A percentile compares a stretch with the other conserved stretches of the same genome.
Conservation (phyloP, 2,329 filamentous ascomycete genomes). For the Aspergillus pseudoviridinutans region DNA sequence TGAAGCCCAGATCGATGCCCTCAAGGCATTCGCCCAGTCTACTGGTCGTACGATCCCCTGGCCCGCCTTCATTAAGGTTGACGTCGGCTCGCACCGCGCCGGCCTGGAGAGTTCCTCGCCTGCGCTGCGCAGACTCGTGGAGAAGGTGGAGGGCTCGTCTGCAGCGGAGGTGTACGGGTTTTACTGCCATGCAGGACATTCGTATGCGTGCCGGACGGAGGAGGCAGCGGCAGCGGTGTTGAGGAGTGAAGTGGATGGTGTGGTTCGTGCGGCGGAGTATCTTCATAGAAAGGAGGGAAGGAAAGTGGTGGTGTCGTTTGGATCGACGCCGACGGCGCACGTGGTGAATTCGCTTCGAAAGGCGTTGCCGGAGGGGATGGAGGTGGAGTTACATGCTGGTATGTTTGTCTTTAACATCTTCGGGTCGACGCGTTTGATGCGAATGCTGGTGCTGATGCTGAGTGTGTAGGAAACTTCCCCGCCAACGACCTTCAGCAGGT, state of each 20-base stretch:
- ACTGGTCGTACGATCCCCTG: conserved; percentile 5
- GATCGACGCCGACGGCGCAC: conserved; percentile 24
- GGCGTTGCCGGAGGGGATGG: conserved; percentile 8
- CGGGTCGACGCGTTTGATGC: too few relatives aligned
- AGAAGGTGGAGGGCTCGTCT: conserved; percentile 12
- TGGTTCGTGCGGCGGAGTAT: conserved; percentile 11
- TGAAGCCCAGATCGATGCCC: conserved; percentile 19
- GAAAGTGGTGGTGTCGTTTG: conserved; percentile 18
- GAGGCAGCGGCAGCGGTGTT: conserved; percentile 19
- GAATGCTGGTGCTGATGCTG: too few relatives aligned
- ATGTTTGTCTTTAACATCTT: conserved; percentile 1
- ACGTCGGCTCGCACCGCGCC: conserved; percentile 21
- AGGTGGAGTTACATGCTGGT: conserved; percentile 24
- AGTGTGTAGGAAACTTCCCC: conserved; percentile 49
- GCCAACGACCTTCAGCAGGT: conserved; percentile 75
- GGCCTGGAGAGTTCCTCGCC: conserved; percentile 14
- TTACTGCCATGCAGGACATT: conserved; percentile 25
- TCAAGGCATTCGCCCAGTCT: conserved; percentile 12
- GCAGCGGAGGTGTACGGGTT: conserved; percentile 16
- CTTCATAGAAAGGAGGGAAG: not conserved
- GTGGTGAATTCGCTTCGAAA: conserved; percentile 15
- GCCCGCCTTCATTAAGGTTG: conserved; percentile 25
- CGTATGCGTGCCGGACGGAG: conserved; percentile 21
- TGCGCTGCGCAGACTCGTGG: conserved; percentile 8
- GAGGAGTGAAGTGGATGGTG: conserved; percentile 14